phyloP scores from a whole-genome alignment of 2,329 filamentous ascomycete genomes.

The Cladosporium colombiae region DNA sequence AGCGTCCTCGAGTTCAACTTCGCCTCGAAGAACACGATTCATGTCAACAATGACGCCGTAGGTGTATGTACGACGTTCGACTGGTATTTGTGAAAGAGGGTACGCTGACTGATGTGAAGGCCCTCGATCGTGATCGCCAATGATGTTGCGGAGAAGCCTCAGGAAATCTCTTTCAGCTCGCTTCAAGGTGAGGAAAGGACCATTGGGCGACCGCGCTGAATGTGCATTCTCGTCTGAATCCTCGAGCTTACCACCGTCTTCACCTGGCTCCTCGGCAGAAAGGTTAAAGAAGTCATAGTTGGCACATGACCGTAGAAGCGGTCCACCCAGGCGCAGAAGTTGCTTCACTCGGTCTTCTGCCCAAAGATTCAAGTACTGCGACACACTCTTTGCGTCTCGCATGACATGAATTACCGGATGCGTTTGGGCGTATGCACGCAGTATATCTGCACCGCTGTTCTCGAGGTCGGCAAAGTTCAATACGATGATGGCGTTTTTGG shows the following conservation, averaged over 20 bases:
- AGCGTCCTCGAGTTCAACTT: constrained; percentile 63
- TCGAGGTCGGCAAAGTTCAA: constrained; percentile 71
- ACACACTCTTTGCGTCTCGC: constrained; percentile 65
- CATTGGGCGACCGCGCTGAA: constrained; percentile 40
- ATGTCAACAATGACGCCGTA: constrained; percentile 66
- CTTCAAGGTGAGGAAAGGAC: constrained; percentile 68
- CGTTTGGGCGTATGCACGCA: constrained; percentile 62
- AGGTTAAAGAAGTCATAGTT: constrained; percentile 79
- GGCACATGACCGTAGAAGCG: constrained; percentile 65
- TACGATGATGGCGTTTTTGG: constrained; percentile 66
- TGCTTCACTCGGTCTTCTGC: constrained; percentile 59
- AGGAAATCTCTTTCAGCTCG: constrained; percentile 69
- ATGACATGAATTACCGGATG: constrained; percentile 72
- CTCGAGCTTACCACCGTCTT: constrained; percentile 1
- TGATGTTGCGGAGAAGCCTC: constrained; percentile 65
- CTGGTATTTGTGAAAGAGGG: constrained; percentile 62
- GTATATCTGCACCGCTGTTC: constrained; percentile 59
- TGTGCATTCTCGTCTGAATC: neutral
- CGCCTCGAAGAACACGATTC: constrained; percentile 55
- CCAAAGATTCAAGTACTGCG: constrained; percentile 58
- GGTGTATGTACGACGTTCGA: constrained; percentile 64
- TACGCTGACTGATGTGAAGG: constrained; percentile 65
- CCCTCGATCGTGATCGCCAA: constrained; percentile 53
- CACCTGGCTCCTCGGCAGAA: constrained; percentile 44
- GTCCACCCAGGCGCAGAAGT: constrained; percentile 58